phyloP scores from a whole-genome alignment of 176 grass and related monocot species.

The Aegilops umbellulata region DNA sequence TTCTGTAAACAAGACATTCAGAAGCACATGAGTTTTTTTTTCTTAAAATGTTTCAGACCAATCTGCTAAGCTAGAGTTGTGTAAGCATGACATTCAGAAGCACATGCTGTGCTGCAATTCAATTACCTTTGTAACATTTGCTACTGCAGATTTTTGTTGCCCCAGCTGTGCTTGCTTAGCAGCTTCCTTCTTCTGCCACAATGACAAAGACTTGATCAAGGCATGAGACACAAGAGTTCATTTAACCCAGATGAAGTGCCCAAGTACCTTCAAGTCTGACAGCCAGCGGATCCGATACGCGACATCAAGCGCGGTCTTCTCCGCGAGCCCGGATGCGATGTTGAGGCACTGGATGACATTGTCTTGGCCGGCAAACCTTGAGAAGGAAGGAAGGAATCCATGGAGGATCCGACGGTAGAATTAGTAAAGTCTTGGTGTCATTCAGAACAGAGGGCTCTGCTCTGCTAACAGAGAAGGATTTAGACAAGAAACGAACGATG shows the following conservation, averaged over 20 bases:
- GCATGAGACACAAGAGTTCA: neutral
- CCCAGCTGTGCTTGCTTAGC: neutral
- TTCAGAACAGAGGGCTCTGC: neutral
- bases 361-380: neutral
- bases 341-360: neutral
- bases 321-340: neutral
- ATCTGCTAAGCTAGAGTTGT: neutral
- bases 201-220: neutral
- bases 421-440: neutral
- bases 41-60: neutral
- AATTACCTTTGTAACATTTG: constrained; percentile 5
- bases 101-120: neutral
- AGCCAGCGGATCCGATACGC: constrained; percentile 18
- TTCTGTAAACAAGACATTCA: neutral
- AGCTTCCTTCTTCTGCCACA: neutral
- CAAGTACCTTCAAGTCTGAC: neutral
- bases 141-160: neutral
- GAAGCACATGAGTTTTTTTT: neutral
- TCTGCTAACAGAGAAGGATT: too few relatives aligned
- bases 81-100: neutral
- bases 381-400: neutral
- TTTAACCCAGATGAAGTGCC: neutral
- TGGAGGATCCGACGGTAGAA: neutral
- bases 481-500: too few relatives aligned
- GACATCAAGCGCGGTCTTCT: constrained; percentile 15